A percentile compares a stretch with the other conserved stretches of the same genome.
These are phyloP conservation scores for Tolypocladium tundrense DNA, from an alignment of 2,329 filamentous ascomycete species.

Conservation along the genomic window DNA sequence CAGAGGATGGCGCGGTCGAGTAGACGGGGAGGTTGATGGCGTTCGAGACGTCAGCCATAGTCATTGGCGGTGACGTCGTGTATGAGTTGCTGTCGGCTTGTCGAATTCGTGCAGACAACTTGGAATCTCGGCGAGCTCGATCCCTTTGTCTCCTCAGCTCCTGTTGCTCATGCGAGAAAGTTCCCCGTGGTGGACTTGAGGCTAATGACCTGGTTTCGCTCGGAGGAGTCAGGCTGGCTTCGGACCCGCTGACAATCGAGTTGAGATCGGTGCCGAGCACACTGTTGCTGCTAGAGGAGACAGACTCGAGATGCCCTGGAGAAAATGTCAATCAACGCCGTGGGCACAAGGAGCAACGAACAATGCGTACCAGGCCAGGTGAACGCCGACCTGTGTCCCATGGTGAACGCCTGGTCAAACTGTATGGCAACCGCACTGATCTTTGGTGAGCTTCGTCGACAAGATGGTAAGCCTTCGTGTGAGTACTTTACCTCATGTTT, in stretches of 20 bases:
- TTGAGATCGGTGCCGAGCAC: slow-evolving; percentile 35
- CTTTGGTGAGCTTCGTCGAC: not conserved
- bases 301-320: slow-evolving; percentile 25
- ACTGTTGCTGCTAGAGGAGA: slow-evolving; percentile 15
- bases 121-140: slow-evolving; percentile 47
- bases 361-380: slow-evolving; percentile 35
- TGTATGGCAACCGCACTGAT: slow-evolving; percentile 37
- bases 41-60: slow-evolving; percentile 28
- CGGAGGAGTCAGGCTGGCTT: slow-evolving; percentile 41
- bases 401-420: slow-evolving; percentile 40
- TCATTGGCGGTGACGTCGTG: slow-evolving; percentile 25
- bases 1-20: slow-evolving; percentile 37
- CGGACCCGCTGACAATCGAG: slow-evolving; percentile 35
- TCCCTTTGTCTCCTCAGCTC: slow-evolving; percentile 53
- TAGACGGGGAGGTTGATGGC: slow-evolving; percentile 38
- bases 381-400: slow-evolving; percentile 40
- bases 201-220: slow-evolving; percentile 41
- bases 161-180: slow-evolving; percentile 48
- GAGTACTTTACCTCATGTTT: slow-evolving; percentile 25
- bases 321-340: not conserved
- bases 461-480: too few species aligned
- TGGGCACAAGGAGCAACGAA: not conserved
- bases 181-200: slow-evolving; percentile 44
- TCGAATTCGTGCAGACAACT: slow-evolving; percentile 38
- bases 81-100: slow-evolving; percentile 38